phyloP scores from a whole-genome alignment of 331 rosid species.

The Dryas integrifolia region DNA sequence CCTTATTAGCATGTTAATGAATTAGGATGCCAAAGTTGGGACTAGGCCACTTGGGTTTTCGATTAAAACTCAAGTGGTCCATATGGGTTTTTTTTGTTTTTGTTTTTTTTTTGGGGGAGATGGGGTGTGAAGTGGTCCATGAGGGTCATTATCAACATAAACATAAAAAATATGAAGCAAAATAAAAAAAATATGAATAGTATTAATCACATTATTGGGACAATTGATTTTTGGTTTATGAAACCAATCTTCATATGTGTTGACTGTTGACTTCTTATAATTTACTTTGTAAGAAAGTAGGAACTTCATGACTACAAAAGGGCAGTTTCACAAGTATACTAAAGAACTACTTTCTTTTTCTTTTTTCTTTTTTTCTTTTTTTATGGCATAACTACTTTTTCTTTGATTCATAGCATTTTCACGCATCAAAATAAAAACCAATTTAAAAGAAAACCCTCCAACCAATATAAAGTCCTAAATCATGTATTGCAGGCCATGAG shows the following conservation, averaged over 20 bases:
- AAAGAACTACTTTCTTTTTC: background rate
- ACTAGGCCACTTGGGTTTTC: background rate
- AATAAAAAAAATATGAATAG: no score
- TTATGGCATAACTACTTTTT: background rate
- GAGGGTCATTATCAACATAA: background rate
- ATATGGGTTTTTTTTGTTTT: background rate
- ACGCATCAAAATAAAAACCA: background rate
- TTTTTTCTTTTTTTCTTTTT: background rate
- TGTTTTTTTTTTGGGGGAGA: background rate
- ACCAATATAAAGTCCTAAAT: background rate
- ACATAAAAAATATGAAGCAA: background rate
- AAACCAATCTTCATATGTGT: background rate
- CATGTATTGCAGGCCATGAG: background rate
- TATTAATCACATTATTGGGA: background rate
- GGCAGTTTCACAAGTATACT: background rate
- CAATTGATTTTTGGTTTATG: background rate
- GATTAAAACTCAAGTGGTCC: slow-evolving; percentile 3
- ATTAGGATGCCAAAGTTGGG: background rate
- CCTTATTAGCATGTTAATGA: background rate
- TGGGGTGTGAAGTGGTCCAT: background rate
- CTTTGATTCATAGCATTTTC: background rate
- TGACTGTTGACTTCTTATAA: background rate
- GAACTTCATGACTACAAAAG: background rate
- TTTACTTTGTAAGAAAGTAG: background rate
- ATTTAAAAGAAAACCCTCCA: background rate